Conservation (phyloP, 2,329 filamentous ascomycete species). For the Grosmannia penicillata region DNA sequence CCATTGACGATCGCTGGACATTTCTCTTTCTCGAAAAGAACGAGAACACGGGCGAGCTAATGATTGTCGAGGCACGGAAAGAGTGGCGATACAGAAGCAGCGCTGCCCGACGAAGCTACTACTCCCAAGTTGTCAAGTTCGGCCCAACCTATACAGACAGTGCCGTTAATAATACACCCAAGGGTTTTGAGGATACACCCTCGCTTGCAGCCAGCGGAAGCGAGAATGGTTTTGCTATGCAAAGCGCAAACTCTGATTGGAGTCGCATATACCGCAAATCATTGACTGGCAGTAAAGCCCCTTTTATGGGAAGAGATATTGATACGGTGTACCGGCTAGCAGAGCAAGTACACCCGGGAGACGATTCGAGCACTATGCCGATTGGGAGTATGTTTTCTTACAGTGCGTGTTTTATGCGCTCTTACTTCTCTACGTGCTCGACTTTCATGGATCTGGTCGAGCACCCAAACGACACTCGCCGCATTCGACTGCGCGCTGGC, state of each 20-base stretch:
- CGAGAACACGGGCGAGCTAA: conserved; percentile 39
- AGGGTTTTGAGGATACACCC: too few relatives aligned
- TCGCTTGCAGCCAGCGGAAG: too few relatives aligned
- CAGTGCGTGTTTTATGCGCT: conserved; percentile 36
- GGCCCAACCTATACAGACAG: too few relatives aligned
- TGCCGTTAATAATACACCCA: too few relatives aligned
- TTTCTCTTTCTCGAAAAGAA: conserved; percentile 47
- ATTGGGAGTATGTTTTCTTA: conserved; percentile 33
- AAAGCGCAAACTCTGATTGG: too few relatives aligned
- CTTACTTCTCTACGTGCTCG: conserved; percentile 36
- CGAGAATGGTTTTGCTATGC: too few relatives aligned
- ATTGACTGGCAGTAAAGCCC: too few relatives aligned
- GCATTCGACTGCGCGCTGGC: conserved; percentile 30
- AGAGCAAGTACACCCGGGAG: conserved; percentile 32
- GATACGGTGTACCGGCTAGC: conserved; percentile 14
- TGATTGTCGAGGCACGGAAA: conserved; percentile 52
- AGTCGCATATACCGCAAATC: too few relatives aligned
- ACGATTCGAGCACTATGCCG: conserved; percentile 24
- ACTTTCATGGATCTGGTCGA: conserved; percentile 47
- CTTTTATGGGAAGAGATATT: too few relatives aligned
- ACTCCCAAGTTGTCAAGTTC: too few relatives aligned
- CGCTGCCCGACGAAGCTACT: conserved; percentile 49
- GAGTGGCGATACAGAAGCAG: conserved; percentile 43
- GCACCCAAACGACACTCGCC: conserved; percentile 26
- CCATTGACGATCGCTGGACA: conserved; percentile 62